A percentile compares a stretch with the other conserved stretches of the same genome.
These are phyloP conservation scores for Sphagnum fallax DNA, from an alignment of 228 moss, liverwort and hornwort genomes.

Conservation along the genomic window DNA sequence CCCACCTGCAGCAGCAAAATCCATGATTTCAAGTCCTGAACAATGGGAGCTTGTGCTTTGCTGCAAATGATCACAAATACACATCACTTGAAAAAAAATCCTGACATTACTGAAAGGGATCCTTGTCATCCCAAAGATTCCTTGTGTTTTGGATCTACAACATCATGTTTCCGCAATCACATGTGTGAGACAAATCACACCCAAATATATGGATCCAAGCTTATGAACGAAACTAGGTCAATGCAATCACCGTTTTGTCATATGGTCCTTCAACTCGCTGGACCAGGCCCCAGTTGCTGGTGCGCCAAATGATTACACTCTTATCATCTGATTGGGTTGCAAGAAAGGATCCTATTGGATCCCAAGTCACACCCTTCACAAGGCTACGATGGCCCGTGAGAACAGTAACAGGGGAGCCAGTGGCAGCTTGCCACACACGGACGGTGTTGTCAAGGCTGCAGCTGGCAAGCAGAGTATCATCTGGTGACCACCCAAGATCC, in stretches of 20 bases:
- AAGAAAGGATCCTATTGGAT: conserved; percentile 92
- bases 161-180: background rate
- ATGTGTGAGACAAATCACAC: background rate
- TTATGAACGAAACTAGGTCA: background rate
- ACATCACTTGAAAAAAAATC: no score
- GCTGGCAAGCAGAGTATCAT: conserved; percentile 90
- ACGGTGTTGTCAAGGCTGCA: conserved; percentile 95
- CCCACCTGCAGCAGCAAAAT: conserved; percentile 40
- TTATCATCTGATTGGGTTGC: conserved; percentile 95
- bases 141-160: background rate
- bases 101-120: background rate
- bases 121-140: background rate
- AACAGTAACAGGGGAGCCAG: conserved; percentile 66
- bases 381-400: conserved; percentile 86
- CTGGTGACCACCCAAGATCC: conserved; percentile 99
- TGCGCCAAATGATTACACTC: conserved; percentile 89
- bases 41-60: background rate
- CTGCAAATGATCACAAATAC: no score
- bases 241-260: conserved; percentile 71
- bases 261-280: conserved; percentile 88
- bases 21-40: background rate
- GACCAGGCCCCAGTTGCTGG: conserved; percentile 83
- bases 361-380: conserved; percentile 98
- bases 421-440: conserved; percentile 81
- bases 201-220: background rate